Base-by-base conservation (phyloP, 1,139 yeast genomes). In the Suhomyces chickasaworum region DNA sequence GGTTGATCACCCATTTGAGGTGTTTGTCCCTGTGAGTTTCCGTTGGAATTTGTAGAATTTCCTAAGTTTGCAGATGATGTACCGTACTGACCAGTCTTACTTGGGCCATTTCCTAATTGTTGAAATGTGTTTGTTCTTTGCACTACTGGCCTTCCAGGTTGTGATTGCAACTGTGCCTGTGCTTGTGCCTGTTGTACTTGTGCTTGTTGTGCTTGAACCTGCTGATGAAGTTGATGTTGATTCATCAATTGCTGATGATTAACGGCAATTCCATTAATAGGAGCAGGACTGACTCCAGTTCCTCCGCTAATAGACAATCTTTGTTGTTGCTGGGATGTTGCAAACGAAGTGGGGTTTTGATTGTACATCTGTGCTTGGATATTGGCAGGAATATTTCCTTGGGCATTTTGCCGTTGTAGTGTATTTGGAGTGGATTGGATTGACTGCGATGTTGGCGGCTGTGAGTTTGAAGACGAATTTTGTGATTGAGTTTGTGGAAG, bases 1-100 rank as follows among this genome's bases (percentile, higher is more conserved):
- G 68, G 66, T 44, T 57, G 65, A 41, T 55, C 56, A 5, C 57
- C 55, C 60, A 66, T 58, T 40, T 61, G 71, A 1, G 70, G 72
- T 1, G 70, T 64, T 31, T 61, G 68, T 5, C 57, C 60, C 27
- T 56, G 61, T 7, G 69, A 61, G 29, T 55, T 56, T 1, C 60
- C 61, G 1, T 57, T 59, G 5, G 65, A 58, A 6, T 50, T 48
- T 10, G 47, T 37, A 9, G 62, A 46, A 15, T 50, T 51, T 1
- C 66, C 63, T 21, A 63, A 6, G 17, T 29, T 29, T 13, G 32
- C 12, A 13, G 32, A 29, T 13, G 32, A 29, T 13, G 32, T 29
- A 15, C 16, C 9, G 15, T 29, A 29, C 17, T 29, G 32, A 7
- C 41, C 50, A 2, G 35, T 37, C 18, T 50, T 46, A 44, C 27